Percentiles rank a stretch among this genome's conserved stretches.
Evolutionary conservation across 2,329 filamentous ascomycete genomes (phyloP).

Genomic region (Gnomoniopsis smithogilvyi): DNA sequence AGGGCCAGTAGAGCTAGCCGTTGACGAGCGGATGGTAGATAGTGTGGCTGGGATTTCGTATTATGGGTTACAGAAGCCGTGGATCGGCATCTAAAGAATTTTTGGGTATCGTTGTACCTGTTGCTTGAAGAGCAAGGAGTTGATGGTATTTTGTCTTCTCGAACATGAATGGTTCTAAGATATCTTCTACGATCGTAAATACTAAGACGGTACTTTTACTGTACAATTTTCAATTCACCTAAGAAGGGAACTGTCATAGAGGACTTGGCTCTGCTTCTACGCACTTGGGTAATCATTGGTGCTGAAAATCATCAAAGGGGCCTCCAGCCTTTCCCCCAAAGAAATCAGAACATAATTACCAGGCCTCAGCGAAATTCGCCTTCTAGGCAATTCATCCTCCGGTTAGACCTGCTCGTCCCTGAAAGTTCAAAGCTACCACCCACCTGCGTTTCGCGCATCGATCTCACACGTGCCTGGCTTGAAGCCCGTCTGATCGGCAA

Average conservation of each 20-base stretch:
- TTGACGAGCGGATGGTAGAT: too few species aligned
- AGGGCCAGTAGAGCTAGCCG: neutral
- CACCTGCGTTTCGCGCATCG: neutral
- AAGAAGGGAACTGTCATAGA: neutral
- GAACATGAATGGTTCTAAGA: neutral
- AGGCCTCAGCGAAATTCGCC: neutral
- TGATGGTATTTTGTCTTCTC: neutral
- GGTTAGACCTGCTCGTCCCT: neutral
- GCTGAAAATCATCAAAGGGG: too few species aligned
- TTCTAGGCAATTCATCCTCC: neutral
- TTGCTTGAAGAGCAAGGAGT: neutral
- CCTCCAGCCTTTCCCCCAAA: too few species aligned
- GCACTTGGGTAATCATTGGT: too few species aligned
- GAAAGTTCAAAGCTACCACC: neutral
- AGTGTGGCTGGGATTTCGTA: too few species aligned
- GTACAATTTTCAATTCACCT: neutral
- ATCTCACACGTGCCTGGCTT: neutral
- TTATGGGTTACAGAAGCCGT: neutral
- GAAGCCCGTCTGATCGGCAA: slow-evolving; percentile 5
- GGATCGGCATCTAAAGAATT: neutral
- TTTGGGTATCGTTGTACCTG: neutral
- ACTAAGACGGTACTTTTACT: neutral
- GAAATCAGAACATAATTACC: neutral
- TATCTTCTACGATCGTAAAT: neutral
- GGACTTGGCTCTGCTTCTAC: too few species aligned